Evolutionary conservation across 345 rosid species (phyloP).

Genomic region (Moricandia arvensis): DNA sequence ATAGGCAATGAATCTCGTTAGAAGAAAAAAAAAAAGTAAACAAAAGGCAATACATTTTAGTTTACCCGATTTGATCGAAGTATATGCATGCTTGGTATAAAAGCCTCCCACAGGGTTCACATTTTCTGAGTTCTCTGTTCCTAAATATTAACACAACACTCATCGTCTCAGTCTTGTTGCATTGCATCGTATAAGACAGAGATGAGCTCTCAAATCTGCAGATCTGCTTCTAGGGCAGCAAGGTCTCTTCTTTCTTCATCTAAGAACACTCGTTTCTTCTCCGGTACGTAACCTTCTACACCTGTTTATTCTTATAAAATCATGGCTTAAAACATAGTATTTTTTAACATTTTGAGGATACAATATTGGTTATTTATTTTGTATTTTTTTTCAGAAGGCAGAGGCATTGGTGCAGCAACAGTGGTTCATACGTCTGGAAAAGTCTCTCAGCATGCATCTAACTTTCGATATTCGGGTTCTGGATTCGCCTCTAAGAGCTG

Average conservation of each 20-base stretch:
- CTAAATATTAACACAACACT: neutral
- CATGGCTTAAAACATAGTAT: neutral
- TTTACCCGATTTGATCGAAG: neutral
- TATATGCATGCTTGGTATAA: neutral
- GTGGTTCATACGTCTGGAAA: slow-evolving; percentile 55
- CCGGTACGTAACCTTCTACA: slow-evolving; percentile 38
- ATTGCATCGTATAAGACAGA: neutral
- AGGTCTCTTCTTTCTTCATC: slow-evolving; percentile 74
- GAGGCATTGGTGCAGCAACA: slow-evolving; percentile 63
- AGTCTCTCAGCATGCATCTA: slow-evolving; percentile 49
- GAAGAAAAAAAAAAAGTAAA: neutral
- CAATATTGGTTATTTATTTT: neutral
- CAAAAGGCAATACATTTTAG: neutral
- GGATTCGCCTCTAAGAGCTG: slow-evolving; percentile 49
- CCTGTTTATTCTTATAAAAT: neutral
- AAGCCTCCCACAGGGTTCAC: neutral
- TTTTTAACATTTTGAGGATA: neutral
- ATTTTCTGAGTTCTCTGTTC: neutral
- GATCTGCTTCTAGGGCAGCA: slow-evolving; percentile 79
- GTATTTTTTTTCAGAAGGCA: slow-evolving; percentile 46
- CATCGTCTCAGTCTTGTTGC: neutral
- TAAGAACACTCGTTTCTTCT: slow-evolving; percentile 60
- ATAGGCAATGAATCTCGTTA: slow-evolving; percentile 1
- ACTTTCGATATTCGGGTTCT: slow-evolving; percentile 48
- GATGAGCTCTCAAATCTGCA: slow-evolving; percentile 69